Evolutionary conservation across 306 rosid genomes (phyloP).

Genomic region (Betula pendula): DNA sequence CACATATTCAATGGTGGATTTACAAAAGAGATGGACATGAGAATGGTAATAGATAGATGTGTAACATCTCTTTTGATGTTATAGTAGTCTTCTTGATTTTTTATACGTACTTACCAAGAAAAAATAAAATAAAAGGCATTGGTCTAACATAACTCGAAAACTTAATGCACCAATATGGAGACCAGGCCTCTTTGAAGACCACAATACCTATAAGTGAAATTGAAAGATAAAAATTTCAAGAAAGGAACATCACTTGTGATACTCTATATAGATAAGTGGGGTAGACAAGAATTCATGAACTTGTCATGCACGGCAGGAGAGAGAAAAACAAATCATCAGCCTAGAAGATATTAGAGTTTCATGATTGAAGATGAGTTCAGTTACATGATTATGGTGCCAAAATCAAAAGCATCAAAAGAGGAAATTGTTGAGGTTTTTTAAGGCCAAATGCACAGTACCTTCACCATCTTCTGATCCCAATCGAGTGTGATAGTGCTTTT

Average conservation of each 20-base stretch:
- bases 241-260: neutral
- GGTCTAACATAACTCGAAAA: neutral
- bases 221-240: neutral
- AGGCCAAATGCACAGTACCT: slow-evolving; percentile 21
- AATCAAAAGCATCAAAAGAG: neutral
- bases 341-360: neutral
- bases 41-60: too few relatives aligned
- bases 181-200: neutral
- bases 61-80: too few relatives aligned
- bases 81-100: too few relatives aligned
- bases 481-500: neutral
- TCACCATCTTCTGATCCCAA: neutral
- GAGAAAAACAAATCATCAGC: neutral
- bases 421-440: neutral
- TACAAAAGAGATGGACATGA: too few relatives aligned
- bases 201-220: neutral
- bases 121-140: too few relatives aligned
- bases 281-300: neutral
- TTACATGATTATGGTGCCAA: neutral
- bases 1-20: too few relatives aligned
- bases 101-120: neutral
- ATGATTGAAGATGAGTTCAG: neutral
- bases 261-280: neutral
- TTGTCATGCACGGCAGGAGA: neutral
- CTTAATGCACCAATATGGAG: neutral